A percentile compares a stretch with the other conserved stretches of the same genome.
Conservation (phyloP, 176 grass and related monocot species). For the Tillandsia leiboldiana region DNA sequence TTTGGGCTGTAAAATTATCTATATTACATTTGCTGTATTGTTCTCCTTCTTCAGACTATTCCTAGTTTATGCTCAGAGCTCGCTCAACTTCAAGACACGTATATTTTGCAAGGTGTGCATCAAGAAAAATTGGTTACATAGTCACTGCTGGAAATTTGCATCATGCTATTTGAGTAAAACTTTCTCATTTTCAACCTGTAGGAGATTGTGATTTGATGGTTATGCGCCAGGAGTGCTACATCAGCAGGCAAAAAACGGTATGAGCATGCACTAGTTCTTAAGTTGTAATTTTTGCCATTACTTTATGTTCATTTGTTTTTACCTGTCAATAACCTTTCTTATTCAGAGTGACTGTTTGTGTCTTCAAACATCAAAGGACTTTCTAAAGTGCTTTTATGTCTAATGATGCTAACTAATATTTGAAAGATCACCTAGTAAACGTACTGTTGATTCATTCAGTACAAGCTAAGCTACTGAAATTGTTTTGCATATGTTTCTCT, state of each 20-base stretch:
- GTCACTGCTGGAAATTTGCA: background rate
- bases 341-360: background rate
- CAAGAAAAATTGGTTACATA: background rate
- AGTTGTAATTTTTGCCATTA: background rate
- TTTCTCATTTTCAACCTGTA: conserved; percentile 26
- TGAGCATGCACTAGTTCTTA: background rate
- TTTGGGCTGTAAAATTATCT: too few relatives aligned
- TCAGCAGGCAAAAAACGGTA: conserved; percentile 83
- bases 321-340: background rate
- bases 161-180: background rate
- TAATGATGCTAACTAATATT: too few relatives aligned
- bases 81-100: conserved; percentile 99
- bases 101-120: conserved; percentile 90
- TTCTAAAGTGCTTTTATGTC: too few relatives aligned
- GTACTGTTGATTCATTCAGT: too few relatives aligned
- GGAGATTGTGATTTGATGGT: conserved; percentile 98
- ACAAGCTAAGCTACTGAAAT: too few relatives aligned
- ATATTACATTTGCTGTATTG: background rate
- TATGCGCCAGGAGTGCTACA: conserved; percentile 96
- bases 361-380: background rate
- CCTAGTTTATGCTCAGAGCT: conserved; percentile 92
- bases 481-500: too few relatives aligned
- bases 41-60: conserved; percentile 57
- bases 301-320: background rate
- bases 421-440: too few relatives aligned